phyloP scores from a whole-genome alignment of 768 basidiomycete genomes.

The Boletellus ananiceps region DNA sequence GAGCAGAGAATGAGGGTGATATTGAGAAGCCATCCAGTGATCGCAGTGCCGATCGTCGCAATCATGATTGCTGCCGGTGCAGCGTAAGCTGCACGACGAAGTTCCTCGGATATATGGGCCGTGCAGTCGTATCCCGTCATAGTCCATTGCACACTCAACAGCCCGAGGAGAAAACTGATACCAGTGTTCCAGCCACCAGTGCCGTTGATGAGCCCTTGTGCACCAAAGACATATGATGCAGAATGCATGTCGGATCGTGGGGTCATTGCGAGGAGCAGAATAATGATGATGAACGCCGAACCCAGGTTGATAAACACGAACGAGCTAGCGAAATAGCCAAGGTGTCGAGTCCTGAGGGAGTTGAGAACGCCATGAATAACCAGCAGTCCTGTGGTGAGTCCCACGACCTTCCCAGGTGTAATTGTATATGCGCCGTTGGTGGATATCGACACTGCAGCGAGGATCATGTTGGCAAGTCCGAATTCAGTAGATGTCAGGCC shows the following conservation, averaged over 20 bases:
- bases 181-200: slow-evolving; percentile 41
- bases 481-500: slow-evolving; percentile 34
- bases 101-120: slow-evolving; percentile 38
- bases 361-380: slow-evolving; percentile 40
- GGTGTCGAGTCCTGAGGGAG: slow-evolving; percentile 40
- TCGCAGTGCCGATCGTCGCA: slow-evolving; percentile 42
- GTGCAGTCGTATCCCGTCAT: slow-evolving; percentile 35
- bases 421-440: slow-evolving; percentile 33
- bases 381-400: slow-evolving; percentile 38
- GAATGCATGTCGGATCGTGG: slow-evolving; percentile 51
- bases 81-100: slow-evolving; percentile 48
- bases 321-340: slow-evolving; percentile 28
- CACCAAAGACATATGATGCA: slow-evolving; percentile 52
- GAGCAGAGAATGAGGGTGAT: slow-evolving; percentile 59
- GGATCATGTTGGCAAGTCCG: slow-evolving; percentile 35
- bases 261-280: slow-evolving; percentile 41
- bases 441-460: slow-evolving; percentile 23
- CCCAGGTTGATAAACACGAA: slow-evolving; percentile 46
- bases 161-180: slow-evolving; percentile 41
- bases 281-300: slow-evolving; percentile 38
- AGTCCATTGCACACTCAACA: slow-evolving; percentile 47
- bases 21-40: slow-evolving; percentile 64
- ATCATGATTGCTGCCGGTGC: slow-evolving; percentile 42
- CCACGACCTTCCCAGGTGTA: slow-evolving; percentile 37
- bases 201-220: slow-evolving; percentile 35